These are phyloP conservation scores for Metschnikowia lochheadii DNA, from an alignment of 805 yeast species.

Conservation along the genomic window DNA sequence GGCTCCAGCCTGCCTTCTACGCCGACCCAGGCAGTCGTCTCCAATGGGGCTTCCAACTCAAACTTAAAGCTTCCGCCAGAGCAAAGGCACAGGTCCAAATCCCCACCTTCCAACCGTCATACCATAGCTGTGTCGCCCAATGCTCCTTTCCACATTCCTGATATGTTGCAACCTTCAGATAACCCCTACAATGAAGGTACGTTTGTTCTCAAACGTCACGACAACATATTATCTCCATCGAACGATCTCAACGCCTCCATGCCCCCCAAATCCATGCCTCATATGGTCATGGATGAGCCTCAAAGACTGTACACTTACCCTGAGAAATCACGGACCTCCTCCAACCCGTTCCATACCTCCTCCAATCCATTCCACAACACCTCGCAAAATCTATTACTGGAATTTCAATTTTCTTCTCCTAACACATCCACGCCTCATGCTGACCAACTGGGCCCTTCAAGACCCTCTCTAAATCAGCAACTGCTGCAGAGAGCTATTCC, in stretches of 20 bases:
- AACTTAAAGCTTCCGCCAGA: not conserved
- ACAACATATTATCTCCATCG: not conserved
- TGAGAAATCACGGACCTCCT: not conserved
- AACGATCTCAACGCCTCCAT: not conserved
- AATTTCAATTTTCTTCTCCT: not conserved
- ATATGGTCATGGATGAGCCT: not conserved
- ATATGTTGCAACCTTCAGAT: conserved; percentile 16
- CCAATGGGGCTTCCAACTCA: not conserved
- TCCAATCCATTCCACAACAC: not conserved
- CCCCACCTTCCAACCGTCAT: conserved; percentile 12
- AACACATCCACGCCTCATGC: not conserved
- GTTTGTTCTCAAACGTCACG: conserved; percentile 7
- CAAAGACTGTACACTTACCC: conserved; percentile 2
- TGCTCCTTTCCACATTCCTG: conserved; percentile 8
- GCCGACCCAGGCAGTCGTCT: not conserved
- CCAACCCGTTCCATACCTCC: not conserved
- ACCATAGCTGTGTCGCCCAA: conserved; percentile 17
- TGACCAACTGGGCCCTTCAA: not conserved
- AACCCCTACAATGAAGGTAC: conserved; percentile 6
- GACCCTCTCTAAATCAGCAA: not conserved
- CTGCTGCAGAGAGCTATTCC: conserved; percentile 1
- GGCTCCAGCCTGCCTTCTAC: conserved; percentile 1
- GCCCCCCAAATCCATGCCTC: not conserved
- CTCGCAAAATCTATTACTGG: not conserved
- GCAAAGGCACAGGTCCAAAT: conserved; percentile 1